Evolutionary conservation across 2,329 filamentous ascomycete species (phyloP).

Genomic region (Trichoderma breve): DNA sequence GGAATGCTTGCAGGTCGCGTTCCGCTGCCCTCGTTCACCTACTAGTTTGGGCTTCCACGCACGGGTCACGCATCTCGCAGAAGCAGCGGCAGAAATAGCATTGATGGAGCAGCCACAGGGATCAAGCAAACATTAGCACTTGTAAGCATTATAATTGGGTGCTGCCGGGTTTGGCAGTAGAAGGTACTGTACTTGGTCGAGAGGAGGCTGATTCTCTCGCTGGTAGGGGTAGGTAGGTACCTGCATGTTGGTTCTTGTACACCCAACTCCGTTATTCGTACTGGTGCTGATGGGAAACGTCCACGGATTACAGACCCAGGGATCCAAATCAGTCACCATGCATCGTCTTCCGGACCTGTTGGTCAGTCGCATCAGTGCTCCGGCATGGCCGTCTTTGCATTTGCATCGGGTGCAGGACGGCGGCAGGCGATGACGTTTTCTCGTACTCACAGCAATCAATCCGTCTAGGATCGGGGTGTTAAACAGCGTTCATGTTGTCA

Average conservation of each 20-base stretch:
- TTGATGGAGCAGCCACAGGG: neutral
- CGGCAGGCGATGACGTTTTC: neutral
- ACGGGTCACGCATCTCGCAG: neutral
- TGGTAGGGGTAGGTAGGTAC: neutral
- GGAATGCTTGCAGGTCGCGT: neutral
- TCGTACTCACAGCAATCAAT: neutral
- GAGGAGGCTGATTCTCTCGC: neutral
- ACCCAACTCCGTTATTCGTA: neutral
- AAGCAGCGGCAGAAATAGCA: neutral
- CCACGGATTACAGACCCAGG: neutral
- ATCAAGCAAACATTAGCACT: neutral
- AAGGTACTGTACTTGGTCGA: neutral
- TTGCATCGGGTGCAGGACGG: neutral
- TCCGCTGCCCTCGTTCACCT: neutral
- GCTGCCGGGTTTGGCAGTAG: neutral
- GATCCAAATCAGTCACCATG: neutral
- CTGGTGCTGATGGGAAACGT: neutral
- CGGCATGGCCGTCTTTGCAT: neutral
- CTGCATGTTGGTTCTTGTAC: neutral
- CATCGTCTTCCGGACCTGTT: neutral
- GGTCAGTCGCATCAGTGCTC: neutral
- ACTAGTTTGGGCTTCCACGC: slow-evolving; percentile 1
- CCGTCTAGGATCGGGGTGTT: neutral
- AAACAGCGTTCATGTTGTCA: neutral
- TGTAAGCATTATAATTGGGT: neutral